Base-by-base conservation (phyloP, 2,329 filamentous ascomycete species). In the Talaromyces marneffei region DNA sequence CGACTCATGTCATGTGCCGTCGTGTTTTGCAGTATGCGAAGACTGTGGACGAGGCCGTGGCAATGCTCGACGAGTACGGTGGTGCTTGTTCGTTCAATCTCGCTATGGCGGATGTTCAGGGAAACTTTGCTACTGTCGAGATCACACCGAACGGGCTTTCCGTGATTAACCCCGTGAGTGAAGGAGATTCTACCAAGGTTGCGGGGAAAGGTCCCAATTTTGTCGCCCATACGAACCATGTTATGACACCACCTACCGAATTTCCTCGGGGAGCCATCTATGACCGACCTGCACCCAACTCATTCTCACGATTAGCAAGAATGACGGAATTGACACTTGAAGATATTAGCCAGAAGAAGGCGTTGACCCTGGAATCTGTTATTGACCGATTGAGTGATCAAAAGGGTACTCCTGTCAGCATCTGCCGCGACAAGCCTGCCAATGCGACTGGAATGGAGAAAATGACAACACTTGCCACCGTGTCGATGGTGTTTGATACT, bases 221-320 rank as follows among this genome's bases (percentile, higher is more conserved):
- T 20, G 48, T 59, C 1, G 57, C 57, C 5, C 57, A 54, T 42
- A 59, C 57, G 16, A 59, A 59, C 25, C 57, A 59, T 25, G n/a
- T 57, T 23, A 44, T 57, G 12, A 44, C 54, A 31, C 54, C 39
- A 44, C 54, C 37, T 16, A 23, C 54, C 2, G 25, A 20, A 2
- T 57, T 57, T 10, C 25, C 54, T 7, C n/a, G 54, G 23, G 54
- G 54, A 20, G 18, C 46, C 23, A 53, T 59, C 10, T 53, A 52
- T 12, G 56, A 58, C 16, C 18, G 44, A 37, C 42, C 56, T 25
- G 56, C 56, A 20, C 56, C 56, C 4, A 58, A 58, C n/a, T 58
- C 56, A 31, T 48, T 58, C 29, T 37, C 56, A 18, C 56, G 56
- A 33, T 20, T 58, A 4, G 31, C n/a, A n/a, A 31, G 42, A 18